phyloP scores from a whole-genome alignment of 2,329 filamentous ascomycete genomes.

The Xylariomycetidae sp. region DNA sequence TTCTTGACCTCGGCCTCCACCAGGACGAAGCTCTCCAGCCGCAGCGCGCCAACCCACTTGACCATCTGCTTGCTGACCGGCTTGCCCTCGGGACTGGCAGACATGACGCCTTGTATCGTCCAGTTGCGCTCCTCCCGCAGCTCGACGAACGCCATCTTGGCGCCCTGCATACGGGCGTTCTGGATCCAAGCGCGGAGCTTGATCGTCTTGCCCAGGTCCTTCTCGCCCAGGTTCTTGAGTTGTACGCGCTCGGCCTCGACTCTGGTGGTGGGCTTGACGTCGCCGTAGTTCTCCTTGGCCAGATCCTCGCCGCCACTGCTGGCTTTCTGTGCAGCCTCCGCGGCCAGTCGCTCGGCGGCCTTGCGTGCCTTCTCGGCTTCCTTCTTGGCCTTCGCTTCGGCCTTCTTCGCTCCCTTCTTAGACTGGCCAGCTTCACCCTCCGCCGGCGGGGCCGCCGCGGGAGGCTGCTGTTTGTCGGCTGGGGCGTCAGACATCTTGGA shows the following conservation, averaged over 20 bases:
- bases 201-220: conserved; percentile 63
- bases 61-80: conserved; percentile 81
- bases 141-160: conserved; percentile 88
- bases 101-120: conserved; percentile 76
- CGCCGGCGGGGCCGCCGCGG: conserved; percentile 17
- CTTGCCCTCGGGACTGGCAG: conserved; percentile 57
- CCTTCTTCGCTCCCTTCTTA: conserved; percentile 81
- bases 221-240: conserved; percentile 58
- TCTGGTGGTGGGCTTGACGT: conserved; percentile 53
- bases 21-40: conserved; percentile 73
- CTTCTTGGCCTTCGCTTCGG: conserved; percentile 79
- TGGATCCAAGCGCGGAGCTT: conserved; percentile 77
- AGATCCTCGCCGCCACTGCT: conserved; percentile 59
- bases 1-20: conserved; percentile 78
- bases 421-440: conserved; percentile 34
- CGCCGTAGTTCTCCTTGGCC: conserved; percentile 75
- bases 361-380: conserved; percentile 73
- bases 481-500: conserved; percentile 30
- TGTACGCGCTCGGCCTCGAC: conserved; percentile 51
- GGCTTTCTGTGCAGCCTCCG: conserved; percentile 61
- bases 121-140: conserved; percentile 68
- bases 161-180: conserved; percentile 80
- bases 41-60: conserved; percentile 75
- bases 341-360: conserved; percentile 69
- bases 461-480: conserved; percentile 19